Evolutionary conservation across 2,329 filamentous ascomycete species (phyloP), one percentile per base, ranked within the genome.

Genomic region (Fusarium longipes): DNA sequence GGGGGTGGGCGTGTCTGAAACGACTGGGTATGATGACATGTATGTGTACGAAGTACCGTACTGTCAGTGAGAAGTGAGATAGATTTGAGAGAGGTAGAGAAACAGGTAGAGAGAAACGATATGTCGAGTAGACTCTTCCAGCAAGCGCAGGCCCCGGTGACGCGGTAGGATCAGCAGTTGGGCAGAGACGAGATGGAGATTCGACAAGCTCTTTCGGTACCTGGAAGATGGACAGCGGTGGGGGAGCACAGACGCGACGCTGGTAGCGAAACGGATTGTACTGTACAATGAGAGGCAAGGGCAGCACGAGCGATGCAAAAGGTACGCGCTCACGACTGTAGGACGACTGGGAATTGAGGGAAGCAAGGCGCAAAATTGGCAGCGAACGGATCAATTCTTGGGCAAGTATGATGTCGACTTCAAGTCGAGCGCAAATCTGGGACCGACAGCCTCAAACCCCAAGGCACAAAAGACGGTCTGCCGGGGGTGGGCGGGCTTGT

Each of bases 1-100:
- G 74, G 73, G 73, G 72, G 70, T 68, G 71, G 74, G 72, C 58
- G 70, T 72, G 72, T 71, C 72, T 71, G 60, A 72, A 74, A 73
- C 63, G 63, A 73, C 69, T 72, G 59, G 71, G 70, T 72, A 74
- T 52, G 71, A 73, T 73, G 73, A 63, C 68, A 73, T 71, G 62
- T 70, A 73, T 55, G 68, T 71, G 54, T 59, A 59, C 56, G 56
- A 59, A 71, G 71, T 71, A 70, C 71, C 59, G 63, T 70, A 71
- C 71, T 58, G 66, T 68, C 57, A 57, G 47, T 40, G 47, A 66
- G 57, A 66, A 60, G 62, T 62, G 64, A 60, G 66, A 60, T 60
- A 70, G 36, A 58, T 65, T 64, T 71, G 68, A 57, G 62, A 67
- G 64, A 68, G 59, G 66, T 48, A 61, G 49, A 52, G 65, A 61